Base-by-base conservation (phyloP, 2,329 filamentous ascomycete genomes). In the Tolypocladium amazonense region DNA sequence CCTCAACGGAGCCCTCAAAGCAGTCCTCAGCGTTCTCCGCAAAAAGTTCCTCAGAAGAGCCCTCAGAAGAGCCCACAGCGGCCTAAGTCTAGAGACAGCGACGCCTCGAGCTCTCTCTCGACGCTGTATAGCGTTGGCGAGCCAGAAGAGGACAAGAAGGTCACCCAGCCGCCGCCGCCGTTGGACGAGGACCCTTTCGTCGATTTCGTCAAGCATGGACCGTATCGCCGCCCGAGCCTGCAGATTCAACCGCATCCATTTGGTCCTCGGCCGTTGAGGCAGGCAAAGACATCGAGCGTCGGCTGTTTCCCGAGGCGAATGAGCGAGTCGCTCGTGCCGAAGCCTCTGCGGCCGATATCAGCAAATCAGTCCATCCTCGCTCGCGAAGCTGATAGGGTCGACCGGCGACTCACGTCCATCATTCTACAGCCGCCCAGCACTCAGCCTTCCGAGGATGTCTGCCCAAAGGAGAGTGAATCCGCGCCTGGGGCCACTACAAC, bases 61-160 rank as follows among this genome's bases (percentile, higher is more conserved):
- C 60, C 61, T 12, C 59, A 59, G 27, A 58, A 63, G 27, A 60
- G 47, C 1, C 64, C 64, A 0, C 60, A 65, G 20, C 62, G 68
- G 59, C 68, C 67, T n/a, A 60, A 57, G 5, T 79, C 77, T 0
- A 60, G 68, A 4, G 71, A 75, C 4, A 82, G 78, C 62, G 73
- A 79, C 11, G 70, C 75, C 18, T 83, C 80, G 0, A 83, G 80
- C 45, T 77, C 80, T 2, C 71, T 85, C 6, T 85, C 82, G 4
- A 85, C 82, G 0, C 68, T 85, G 6, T 83, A 83, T 62, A 84
- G 81, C 60, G 79, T 78, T 56, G 79, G 81, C 37, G 80, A 82
- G 58, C 71, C 73, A 1, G 75, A 78, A 11, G 74, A 77, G 8
- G 70, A 70, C 23, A 60, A n/a, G 30, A 23, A 25, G 15, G 30